Evolutionary conservation across 768 basidiomycete genomes (phyloP), one percentile per base, ranked within the genome.

Genomic region (Trametes gibbosa): DNA sequence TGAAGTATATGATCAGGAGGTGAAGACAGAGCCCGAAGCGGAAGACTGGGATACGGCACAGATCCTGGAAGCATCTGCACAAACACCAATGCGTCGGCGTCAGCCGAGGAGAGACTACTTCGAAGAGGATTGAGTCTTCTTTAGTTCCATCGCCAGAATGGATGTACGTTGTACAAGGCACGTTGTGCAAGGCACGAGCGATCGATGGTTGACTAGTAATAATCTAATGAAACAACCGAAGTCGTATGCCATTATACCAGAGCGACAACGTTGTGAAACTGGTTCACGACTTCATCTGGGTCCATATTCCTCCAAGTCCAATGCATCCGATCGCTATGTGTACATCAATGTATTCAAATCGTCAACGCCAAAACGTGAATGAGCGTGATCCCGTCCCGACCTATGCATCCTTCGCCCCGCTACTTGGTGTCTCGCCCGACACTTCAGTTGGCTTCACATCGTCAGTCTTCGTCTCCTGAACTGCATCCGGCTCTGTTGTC

Each of bases 11-110:
- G 54, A 48, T 9, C 45, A 17, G 29, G 55, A 62, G 5, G 37
- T 62, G n/a, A 62, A 62, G 55, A 48, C 39, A 2, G 60, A 62
- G 45, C 39, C 45, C 0, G 60, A 62, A 16, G 41, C 46, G 6
- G 59, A 55, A 6, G 53, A 51, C 3, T 51, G 50, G 55, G 47
- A 56, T 19, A 16, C 45, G 16, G 6, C 39, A 4, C 37, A 42
- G 14, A 16, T 12, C 5, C n/a, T 34, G 1, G 32, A 29, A 14
- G 12, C 45, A 13, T 16, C 45, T 21, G 17, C 16, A 2, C 45
- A 47, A 24, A 27, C 37, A 25, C 45, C 54, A 21, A 40, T 55
- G 35, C 51, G 51, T 16, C 51, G 58, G 48, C 58, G 58, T 16
- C 45, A 35, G 19, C 16, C 24, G 19, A 32, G 52, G 29, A 32